Evolutionary conservation across 2,329 filamentous ascomycete genomes (phyloP), one percentile per base, ranked within the genome.

Genomic region (Pseudogymnoascus sp.): DNA sequence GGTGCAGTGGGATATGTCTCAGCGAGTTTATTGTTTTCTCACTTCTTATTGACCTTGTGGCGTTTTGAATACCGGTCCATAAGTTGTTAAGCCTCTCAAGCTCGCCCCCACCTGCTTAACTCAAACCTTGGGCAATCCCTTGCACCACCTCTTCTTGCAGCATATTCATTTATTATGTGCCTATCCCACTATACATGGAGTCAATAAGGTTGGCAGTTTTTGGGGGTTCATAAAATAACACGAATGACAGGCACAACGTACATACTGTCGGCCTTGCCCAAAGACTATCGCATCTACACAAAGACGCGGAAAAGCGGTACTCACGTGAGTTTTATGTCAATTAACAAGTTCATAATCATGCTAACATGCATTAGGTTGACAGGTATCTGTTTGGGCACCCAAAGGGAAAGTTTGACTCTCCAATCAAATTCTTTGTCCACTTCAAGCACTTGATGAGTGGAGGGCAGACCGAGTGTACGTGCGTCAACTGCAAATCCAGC

Each of bases 331-430:
- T 54, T 18, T 54, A 7, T 8, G 5, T 54, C 28, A 34, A 54
- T 18, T 32, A 54, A 8, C 47, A 32, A 54, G 47, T 32, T 54
- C 25, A 54, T 54, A 34, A 20, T 54, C 28, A 18, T 16, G 28
- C 28, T 54, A 54, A 54, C 28, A 5, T 20, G 32, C 47, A 11
- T 20, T 32, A 60, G 58, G 11, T 38, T 11, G 61, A 62, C 16
- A 59, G 61, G n/a, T 62, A 62, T 22, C 32, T 62, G 5, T 62
- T 50, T 34, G 61, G 61, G 12, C 58, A 61, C 32, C 39, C 34
- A 11, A 47, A 37, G 20, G 61, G 58, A n/a, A 41, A 59, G 6
- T 62, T 60, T 57, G 39, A 61, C 14, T 62, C 61, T 16, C 38
- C 61, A 18, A 60, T 47, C n/a, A 57, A 62, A 32, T 62, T 60